Evolutionary conservation across 768 basidiomycete genomes (phyloP), one percentile per base, ranked within the genome.

Genomic region (Hericium erinaceus): DNA sequence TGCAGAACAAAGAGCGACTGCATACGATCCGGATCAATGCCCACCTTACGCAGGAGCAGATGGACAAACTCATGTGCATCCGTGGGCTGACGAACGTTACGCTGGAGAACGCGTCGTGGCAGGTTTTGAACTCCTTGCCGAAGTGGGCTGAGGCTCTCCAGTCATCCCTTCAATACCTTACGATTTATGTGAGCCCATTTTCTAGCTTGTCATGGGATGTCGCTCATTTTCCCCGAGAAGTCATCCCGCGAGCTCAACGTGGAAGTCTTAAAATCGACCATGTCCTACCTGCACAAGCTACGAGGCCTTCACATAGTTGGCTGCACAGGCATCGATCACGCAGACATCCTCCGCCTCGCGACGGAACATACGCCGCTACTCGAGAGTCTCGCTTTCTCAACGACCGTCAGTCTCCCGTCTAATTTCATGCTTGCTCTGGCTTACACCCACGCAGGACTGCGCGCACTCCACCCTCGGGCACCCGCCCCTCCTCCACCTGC

Each of bases 101-200:
- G 5, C 69, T 90, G 26, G 81, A 88, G 52, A 74, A 69, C 53
- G 79, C 82, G n/a, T 81, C 81, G 3, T 84, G 83, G 82, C 79
- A 77, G 61, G 68, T 85, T 20, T 70, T 85, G 54, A 78, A 85
- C 64, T 61, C 73, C 7, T 65, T 91, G 18, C 84, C 87, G 10
- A 66, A 61, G 20, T 90, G 89, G 87, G 67, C 74, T 2, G 64
- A 64, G 7, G 64, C 65, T 26, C 65, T 84, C 51, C 69, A 69
- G 48, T 66, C 61, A 24, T 80, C 78, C 1, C 69, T 88, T 62
- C 75, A 73, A 2, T 75, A 70, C 33, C 70, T 91, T 61, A 81
- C 81, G 0, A 68, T 91, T 48, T 81, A 73, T 63, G 88, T 89
- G 64, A 57, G 85, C 73, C 39, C 15, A 28, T 44, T 39, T 48